These are phyloP conservation scores for Arabidopsis suecica DNA, from an alignment of 345 rosid species.

Conservation along the genomic window DNA sequence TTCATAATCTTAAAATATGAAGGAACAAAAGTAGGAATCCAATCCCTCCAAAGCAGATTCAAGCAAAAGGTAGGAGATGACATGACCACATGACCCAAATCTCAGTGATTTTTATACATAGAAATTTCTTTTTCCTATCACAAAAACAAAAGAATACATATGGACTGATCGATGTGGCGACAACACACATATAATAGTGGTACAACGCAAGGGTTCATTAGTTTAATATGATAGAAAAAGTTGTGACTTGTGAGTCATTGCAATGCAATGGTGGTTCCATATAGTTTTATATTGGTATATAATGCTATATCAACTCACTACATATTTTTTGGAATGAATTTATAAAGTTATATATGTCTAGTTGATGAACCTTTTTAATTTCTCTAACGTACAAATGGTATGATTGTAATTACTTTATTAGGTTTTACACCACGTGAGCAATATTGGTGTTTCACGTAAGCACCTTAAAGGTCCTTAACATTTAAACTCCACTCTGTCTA, in stretches of 20 bases:
- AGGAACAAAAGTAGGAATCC: slow-evolving; percentile 33
- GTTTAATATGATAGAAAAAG: background rate
- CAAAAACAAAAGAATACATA: background rate
- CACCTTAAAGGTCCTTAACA: background rate
- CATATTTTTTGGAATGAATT: background rate
- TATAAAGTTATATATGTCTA: background rate
- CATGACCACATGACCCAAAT: slow-evolving; percentile 33
- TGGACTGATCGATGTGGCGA: slow-evolving; percentile 25
- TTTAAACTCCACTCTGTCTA: background rate
- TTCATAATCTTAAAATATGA: background rate
- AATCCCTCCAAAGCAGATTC: slow-evolving; percentile 39
- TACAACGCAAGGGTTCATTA: slow-evolving; percentile 6
- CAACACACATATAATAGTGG: slow-evolving; percentile 1
- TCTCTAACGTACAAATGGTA: slow-evolving; percentile 4
- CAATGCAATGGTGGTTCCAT: background rate
- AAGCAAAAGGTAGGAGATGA: slow-evolving; percentile 32
- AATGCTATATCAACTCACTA: background rate
- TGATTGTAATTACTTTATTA: background rate
- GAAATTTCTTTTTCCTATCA: background rate
- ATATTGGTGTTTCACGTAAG: slow-evolving; percentile 10
- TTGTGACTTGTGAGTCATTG: slow-evolving; percentile 4
- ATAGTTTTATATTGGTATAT: background rate
- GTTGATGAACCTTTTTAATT: background rate
- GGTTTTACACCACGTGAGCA: slow-evolving; percentile 20
- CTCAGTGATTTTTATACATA: background rate